Evolutionary conservation across 202 grass and related monocot species (phyloP), one percentile per base, ranked within the genome.

Genomic region (Zoysia matrella): DNA sequence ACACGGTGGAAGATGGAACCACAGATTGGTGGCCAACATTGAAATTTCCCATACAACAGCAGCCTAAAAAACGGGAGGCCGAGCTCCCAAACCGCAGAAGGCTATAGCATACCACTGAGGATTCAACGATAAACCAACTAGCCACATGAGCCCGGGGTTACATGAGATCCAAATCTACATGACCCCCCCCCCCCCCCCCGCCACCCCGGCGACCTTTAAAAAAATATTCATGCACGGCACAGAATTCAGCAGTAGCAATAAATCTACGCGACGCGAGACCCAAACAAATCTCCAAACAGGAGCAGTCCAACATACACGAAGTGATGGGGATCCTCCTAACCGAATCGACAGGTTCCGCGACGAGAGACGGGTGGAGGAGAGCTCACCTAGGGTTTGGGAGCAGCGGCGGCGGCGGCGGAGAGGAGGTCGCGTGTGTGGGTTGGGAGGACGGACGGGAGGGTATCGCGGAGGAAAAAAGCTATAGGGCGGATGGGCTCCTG

Each of bases 131-230:
- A 11, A 81, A 10, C 1, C 3, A 39, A n/a, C 53, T 2, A 2
- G 4, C 1, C 12, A 49, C 53, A 60, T 1, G 16, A 44, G 4
- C 15, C 41, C 14, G 53, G 15, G 40, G 8, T 16, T 61, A 49
- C 14, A 49, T 14, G 13, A 18, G 78, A 61, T 81, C 67, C 14
- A 70, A 49, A 8, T 39, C 76, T 65, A 50, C 48, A 30, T 30
- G 22, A 30, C 22, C 22, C 22, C 22, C 22, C 22, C 22, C 22
- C 22, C 22, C 22, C 22, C 22, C 22, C 22, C 22, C 22, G 22
- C 22, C 22, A 30, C 22, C 22, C 22, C 22, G 22, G 22, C 22
- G 22, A 30, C 22, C 22, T 30, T 30, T 30, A 30, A 30, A 30
- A 30, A 30, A 30, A 30, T 30, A 30, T 30, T 30, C 22, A 30